Percentiles rank a stretch among this genome's conserved stretches.
Conservation (phyloP, 108 stramenopile species). For the Nitzschia sp. region DNA sequence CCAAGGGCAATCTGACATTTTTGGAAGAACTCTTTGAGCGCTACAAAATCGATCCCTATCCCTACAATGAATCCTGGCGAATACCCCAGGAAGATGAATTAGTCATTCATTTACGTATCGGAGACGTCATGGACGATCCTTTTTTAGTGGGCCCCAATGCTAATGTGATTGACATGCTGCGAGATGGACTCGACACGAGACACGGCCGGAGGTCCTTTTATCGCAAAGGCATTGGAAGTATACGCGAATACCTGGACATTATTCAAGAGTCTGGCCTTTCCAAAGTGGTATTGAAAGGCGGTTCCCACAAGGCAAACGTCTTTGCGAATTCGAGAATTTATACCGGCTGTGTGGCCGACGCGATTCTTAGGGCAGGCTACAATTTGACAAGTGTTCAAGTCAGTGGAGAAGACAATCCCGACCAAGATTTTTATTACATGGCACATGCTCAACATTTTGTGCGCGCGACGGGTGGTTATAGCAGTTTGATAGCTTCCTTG, state of each 20-base stretch:
- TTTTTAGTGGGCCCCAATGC: too few species aligned
- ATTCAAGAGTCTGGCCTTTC: slow-evolving; percentile 4
- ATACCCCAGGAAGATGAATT: too few species aligned
- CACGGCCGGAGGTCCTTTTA: background rate
- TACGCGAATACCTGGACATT: slow-evolving; percentile 2
- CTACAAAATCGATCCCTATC: background rate
- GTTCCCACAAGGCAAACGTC: background rate
- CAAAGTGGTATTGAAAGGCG: slow-evolving; percentile 5
- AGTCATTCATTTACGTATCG: too few species aligned
- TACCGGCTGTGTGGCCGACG: background rate
- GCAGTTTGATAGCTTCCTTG: slow-evolving; percentile 7
- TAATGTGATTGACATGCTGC: slow-evolving; percentile 6
- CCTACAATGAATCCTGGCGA: background rate
- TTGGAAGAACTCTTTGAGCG: background rate
- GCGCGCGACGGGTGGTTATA: slow-evolving; percentile 18
- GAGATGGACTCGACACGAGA: slow-evolving; percentile 10
- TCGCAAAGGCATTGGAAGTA: slow-evolving; percentile 2
- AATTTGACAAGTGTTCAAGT: background rate
- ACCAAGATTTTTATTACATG: slow-evolving; percentile 19
- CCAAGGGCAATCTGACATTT: background rate
- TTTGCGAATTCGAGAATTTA: slow-evolving; percentile 15
- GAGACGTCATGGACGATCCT: too few species aligned
- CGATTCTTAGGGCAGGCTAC: slow-evolving; percentile 11
- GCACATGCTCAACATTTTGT: slow-evolving; percentile 12
- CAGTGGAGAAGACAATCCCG: slow-evolving; percentile 6